phyloP scores from a whole-genome alignment of 1,284 basidiomycete species.

The Cystobasidium sp. region DNA sequence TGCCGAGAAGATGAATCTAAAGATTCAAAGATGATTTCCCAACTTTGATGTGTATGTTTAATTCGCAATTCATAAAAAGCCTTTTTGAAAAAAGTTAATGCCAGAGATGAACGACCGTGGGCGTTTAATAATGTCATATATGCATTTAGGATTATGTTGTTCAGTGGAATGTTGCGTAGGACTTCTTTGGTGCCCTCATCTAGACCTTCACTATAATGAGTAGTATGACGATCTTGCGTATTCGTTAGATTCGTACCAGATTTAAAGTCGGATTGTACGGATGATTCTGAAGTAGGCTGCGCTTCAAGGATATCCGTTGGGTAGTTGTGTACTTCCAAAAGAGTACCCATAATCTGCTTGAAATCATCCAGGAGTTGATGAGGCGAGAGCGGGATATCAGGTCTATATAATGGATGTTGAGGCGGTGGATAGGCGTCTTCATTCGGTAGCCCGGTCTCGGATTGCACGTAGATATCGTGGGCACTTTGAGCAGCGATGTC shows the following conservation, averaged over 20 bases:
- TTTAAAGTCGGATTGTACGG: not conserved
- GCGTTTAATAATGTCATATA: constrained; percentile 20
- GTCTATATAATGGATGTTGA: constrained; percentile 14
- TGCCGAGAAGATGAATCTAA: not conserved
- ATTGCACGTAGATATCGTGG: too few species aligned
- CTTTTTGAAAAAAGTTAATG: constrained; percentile 9
- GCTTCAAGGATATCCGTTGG: not conserved
- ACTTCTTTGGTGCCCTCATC: not conserved
- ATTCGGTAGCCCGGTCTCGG: too few species aligned
- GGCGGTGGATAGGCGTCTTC: not conserved
- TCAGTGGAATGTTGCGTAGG: constrained; percentile 1
- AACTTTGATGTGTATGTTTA: constrained; percentile 3
- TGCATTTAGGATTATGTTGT: constrained; percentile 8
- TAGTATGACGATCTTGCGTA: not conserved
- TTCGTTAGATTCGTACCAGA: not conserved
- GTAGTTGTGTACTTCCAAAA: not conserved
- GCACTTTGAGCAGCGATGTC: too few species aligned
- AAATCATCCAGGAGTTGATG: constrained; percentile 10
- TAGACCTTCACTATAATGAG: not conserved
- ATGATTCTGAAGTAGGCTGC: not conserved
- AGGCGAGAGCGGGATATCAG: not conserved
- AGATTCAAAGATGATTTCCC: constrained; percentile 35
- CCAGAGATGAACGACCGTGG: constrained; percentile 4
- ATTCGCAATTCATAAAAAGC: constrained; percentile 1
- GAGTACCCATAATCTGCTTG: not conserved